Evolutionary conservation across 768 basidiomycete species (phyloP).

Genomic region (Gloeostereum incarnatum): DNA sequence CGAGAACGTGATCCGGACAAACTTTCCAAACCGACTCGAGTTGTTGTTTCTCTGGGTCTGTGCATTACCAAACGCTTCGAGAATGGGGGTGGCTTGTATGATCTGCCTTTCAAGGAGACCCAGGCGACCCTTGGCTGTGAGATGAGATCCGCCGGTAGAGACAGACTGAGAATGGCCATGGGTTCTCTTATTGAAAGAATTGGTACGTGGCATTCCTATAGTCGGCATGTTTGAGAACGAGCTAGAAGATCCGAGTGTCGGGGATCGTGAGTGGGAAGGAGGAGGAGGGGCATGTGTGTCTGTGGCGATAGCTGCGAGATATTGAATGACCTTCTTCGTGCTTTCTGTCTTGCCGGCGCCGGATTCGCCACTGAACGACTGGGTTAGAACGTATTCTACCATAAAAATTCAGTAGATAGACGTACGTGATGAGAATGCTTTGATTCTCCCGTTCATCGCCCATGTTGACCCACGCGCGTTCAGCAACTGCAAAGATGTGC

Average conservation of each 20-base stretch:
- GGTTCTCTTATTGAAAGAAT: constrained; percentile 50
- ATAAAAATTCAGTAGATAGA: constrained; percentile 9
- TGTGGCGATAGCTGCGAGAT: constrained; percentile 93
- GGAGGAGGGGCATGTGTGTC: constrained; percentile 52
- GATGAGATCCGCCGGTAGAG: constrained; percentile 29
- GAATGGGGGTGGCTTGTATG: constrained; percentile 92
- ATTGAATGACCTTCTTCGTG: constrained; percentile 98
- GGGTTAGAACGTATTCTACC: constrained; percentile 7
- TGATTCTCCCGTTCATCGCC: constrained; percentile 95
- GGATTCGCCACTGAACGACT: constrained; percentile 96
- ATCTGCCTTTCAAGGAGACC: constrained; percentile 94
- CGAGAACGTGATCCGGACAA: constrained; percentile 91
- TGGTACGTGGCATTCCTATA: constrained; percentile 60
- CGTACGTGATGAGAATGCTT: constrained; percentile 95
- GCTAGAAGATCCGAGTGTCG: constrained; percentile 43
- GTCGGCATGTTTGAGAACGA: constrained; percentile 48
- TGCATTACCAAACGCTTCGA: constrained; percentile 98
- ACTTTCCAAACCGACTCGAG: constrained; percentile 97
- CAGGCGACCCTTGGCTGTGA: constrained; percentile 63
- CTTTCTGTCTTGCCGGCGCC: constrained; percentile 99
- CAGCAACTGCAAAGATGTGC: constrained; percentile 95
- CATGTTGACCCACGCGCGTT: constrained; percentile 98
- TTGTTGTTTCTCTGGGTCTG: constrained; percentile 99
- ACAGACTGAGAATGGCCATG: constrained; percentile 33
- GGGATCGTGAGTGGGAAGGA: constrained; percentile 57